Evolutionary conservation across 2,329 filamentous ascomycete species (phyloP).

Genomic region (Eutypa lata): DNA sequence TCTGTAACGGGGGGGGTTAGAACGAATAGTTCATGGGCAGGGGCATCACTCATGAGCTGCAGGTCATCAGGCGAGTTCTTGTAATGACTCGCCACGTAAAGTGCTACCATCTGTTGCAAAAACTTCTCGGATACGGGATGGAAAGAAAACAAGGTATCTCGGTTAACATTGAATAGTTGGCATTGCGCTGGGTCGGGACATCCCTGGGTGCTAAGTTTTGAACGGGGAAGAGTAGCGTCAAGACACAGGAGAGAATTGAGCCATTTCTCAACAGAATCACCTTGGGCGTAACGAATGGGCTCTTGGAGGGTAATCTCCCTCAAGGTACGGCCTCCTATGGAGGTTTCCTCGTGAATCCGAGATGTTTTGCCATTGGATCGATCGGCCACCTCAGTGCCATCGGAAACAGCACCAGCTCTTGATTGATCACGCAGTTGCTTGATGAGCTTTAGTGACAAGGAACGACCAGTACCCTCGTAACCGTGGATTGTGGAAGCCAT

Average conservation of each 20-base stretch:
- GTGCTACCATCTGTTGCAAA: slow-evolving; percentile 94
- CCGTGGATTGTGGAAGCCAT: slow-evolving; percentile 99
- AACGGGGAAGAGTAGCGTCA: slow-evolving; percentile 82
- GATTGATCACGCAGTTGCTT: slow-evolving; percentile 96
- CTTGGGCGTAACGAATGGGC: slow-evolving; percentile 89
- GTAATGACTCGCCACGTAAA: slow-evolving; percentile 93
- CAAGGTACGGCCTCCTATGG: slow-evolving; percentile 70
- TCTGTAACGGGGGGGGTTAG: slow-evolving; percentile 83
- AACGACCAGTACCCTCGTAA: slow-evolving; percentile 94
- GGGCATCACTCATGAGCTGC: slow-evolving; percentile 97
- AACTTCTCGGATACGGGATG: slow-evolving; percentile 97
- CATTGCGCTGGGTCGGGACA: slow-evolving; percentile 90
- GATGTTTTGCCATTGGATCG: slow-evolving; percentile 71
- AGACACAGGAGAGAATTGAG: slow-evolving; percentile 90
- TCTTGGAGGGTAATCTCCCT: slow-evolving; percentile 91
- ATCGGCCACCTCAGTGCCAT: slow-evolving; percentile 65
- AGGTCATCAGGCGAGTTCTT: slow-evolving; percentile 96
- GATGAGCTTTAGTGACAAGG: slow-evolving; percentile 91
- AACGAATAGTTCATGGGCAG: slow-evolving; percentile 93
- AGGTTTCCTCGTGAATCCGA: slow-evolving; percentile 59
- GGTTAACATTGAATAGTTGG: slow-evolving; percentile 89
- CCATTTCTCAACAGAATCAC: slow-evolving; percentile 93
- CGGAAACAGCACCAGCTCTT: slow-evolving; percentile 55
- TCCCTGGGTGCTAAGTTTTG: slow-evolving; percentile 68
- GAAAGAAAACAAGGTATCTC: slow-evolving; percentile 96